These are phyloP conservation scores for Pseudopyricularia cyperi DNA, from an alignment of 2,329 filamentous ascomycete species.

Conservation along the genomic window DNA sequence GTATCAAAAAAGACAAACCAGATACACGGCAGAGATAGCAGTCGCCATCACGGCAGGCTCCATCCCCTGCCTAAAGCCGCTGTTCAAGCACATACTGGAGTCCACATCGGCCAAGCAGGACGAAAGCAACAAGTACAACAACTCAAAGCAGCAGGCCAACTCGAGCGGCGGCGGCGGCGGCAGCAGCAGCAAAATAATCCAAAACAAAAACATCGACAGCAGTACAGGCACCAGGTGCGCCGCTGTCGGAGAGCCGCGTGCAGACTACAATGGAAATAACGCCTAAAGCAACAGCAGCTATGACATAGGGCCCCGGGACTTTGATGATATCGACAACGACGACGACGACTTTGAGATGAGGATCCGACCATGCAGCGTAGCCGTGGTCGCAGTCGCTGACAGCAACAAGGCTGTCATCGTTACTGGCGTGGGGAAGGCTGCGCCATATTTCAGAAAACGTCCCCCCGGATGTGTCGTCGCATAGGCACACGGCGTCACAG, in stretches of 20 bases:
- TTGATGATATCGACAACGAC: no score
- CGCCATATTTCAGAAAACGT: background rate
- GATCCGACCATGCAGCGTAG: no score
- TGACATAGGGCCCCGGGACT: background rate
- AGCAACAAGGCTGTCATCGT: background rate
- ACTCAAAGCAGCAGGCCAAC: background rate
- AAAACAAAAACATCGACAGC: background rate
- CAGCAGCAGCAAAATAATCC: background rate
- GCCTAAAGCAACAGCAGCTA: background rate
- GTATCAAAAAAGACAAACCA: no score
- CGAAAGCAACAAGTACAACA: background rate
- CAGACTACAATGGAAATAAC: background rate
- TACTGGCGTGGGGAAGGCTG: background rate
- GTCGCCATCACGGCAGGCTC: slow-evolving; percentile 12
- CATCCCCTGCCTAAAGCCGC: slow-evolving; percentile 9
- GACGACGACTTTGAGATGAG: background rate
- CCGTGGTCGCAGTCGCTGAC: background rate
- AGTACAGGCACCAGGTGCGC: background rate
- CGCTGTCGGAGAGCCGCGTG: background rate
- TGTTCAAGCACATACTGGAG: slow-evolving; percentile 7
- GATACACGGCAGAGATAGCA: slow-evolving; percentile 12
- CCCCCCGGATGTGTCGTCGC: background rate
- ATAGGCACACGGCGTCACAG: background rate
- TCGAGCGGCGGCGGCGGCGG: background rate
- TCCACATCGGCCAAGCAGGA: background rate